Conservation (phyloP, 2,329 filamentous ascomycete genomes). For the Calonectria pteridis region DNA sequence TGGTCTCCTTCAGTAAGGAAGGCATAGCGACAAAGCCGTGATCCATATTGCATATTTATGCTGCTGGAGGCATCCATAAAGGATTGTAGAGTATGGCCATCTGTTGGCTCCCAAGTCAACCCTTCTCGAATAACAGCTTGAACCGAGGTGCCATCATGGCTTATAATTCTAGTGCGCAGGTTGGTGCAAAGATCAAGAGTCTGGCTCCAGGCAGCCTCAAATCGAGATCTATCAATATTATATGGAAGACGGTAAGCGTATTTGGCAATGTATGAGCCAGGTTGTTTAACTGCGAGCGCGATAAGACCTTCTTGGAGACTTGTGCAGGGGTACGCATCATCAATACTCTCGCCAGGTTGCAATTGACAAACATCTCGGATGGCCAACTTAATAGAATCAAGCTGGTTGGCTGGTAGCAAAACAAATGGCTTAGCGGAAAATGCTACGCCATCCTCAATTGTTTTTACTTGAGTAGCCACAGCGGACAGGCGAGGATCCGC, state of each 20-base stretch:
- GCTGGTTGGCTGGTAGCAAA: not conserved
- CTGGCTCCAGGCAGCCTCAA: slow-evolving; percentile 2
- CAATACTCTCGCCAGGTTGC: slow-evolving; percentile 23
- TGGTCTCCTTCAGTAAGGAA: slow-evolving; percentile 2
- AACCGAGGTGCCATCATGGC: not conserved
- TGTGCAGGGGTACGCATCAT: slow-evolving; percentile 53
- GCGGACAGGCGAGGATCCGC: not conserved
- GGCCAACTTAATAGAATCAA: not conserved
- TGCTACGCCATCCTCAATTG: not conserved
- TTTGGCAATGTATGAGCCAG: slow-evolving; percentile 25
- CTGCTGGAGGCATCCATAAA: not conserved
- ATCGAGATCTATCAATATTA: not conserved
- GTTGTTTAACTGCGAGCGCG: slow-evolving; percentile 26
- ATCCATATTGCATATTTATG: slow-evolving; percentile 2
- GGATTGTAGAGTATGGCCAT: not conserved
- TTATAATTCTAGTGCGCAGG: slow-evolving; percentile 9
- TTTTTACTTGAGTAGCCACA: not conserved
- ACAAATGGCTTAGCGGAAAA: not conserved
- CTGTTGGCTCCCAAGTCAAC: not conserved
- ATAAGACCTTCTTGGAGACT: slow-evolving; percentile 52
- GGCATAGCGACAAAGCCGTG: slow-evolving; percentile 1
- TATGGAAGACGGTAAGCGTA: not conserved
- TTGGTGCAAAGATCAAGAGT: slow-evolving; percentile 4
- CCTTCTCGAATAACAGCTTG: slow-evolving; percentile 1
- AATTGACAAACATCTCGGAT: slow-evolving; percentile 3